A percentile compares a stretch with the other conserved stretches of the same genome.
These are phyloP conservation scores for Poterioochromonas sp. DNA, from an alignment of 352 stramenopile species.

Conservation along the genomic window DNA sequence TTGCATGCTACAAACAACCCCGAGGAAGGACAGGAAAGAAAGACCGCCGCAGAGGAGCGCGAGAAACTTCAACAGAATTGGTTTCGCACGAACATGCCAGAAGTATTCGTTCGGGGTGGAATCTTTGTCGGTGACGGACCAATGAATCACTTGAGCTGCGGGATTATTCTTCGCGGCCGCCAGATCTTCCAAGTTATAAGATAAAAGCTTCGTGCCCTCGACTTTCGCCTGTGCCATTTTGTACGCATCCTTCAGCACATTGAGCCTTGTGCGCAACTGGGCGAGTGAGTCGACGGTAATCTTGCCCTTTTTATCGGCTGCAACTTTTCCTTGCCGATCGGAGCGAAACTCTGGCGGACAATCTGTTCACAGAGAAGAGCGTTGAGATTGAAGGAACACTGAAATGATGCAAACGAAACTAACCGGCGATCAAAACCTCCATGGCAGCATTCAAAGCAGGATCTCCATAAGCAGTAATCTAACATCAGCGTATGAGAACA, in stretches of 20 bases:
- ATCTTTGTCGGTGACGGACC: background rate
- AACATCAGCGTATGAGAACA: background rate
- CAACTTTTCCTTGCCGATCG: background rate
- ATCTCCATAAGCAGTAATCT: background rate
- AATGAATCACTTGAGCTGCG: background rate
- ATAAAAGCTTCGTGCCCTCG: background rate
- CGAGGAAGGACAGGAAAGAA: slow-evolving; percentile 17
- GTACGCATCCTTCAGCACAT: background rate
- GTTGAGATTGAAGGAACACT: background rate
- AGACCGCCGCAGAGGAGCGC: background rate
- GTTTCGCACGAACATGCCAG: background rate
- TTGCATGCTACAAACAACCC: background rate
- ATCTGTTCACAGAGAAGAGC: background rate
- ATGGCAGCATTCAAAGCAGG: background rate
- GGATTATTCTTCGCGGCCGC: background rate
- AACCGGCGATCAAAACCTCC: slow-evolving; percentile 3
- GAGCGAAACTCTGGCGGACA: slow-evolving; percentile 19
- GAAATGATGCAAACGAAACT: background rate
- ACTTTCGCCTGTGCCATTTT: slow-evolving; percentile 8
- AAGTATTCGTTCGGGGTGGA: background rate
- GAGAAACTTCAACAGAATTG: background rate
- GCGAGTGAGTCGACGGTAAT: slow-evolving; percentile 19
- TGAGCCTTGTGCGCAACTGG: background rate
- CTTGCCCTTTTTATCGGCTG: slow-evolving; percentile 6
- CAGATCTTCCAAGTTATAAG: slow-evolving; percentile 9